Evolutionary conservation across 2,329 filamentous ascomycete species (phyloP).

Genomic region (Claviceps maximensis): DNA sequence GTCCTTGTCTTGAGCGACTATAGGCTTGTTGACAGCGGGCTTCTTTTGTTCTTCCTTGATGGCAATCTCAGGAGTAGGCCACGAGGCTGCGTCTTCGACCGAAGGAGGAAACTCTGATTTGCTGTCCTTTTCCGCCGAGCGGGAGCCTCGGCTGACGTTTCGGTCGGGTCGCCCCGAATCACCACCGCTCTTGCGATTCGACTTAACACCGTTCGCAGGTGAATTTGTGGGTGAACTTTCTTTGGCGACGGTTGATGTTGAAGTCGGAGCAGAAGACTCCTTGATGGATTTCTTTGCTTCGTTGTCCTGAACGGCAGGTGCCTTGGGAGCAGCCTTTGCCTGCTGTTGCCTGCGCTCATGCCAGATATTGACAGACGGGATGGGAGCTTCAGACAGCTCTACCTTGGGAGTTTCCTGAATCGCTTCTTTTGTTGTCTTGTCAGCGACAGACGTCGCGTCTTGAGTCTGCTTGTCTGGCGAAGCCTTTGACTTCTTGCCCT

Average conservation of each 20-base stretch:
- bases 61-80: conserved; percentile 81
- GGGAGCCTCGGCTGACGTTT: conserved; percentile 35
- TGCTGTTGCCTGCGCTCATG: conserved; percentile 58
- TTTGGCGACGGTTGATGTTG: conserved; percentile 8
- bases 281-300: conserved; percentile 31
- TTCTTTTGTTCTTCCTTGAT: conserved; percentile 61
- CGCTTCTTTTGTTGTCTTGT: conserved; percentile 37
- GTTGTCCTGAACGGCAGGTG: conserved; percentile 14
- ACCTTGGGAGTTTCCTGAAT: conserved; percentile 38
- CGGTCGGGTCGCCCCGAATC: conserved; percentile 27
- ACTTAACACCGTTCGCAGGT: conserved; percentile 24
- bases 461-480: conserved; percentile 26
- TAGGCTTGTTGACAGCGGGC: conserved; percentile 39
- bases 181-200: conserved; percentile 26
- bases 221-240: conserved; percentile 12
- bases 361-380: conserved; percentile 82
- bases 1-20: conserved; percentile 50
- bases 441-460: conserved; percentile 39
- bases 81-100: conserved; percentile 63
- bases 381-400: conserved; percentile 65
- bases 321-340: conserved; percentile 34
- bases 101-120: conserved; percentile 38
- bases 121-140: conserved; percentile 27
- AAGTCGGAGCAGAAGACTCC: conserved; percentile 7
- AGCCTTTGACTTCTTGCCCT: conserved; percentile 47